phyloP scores from a whole-genome alignment of 306 rosid genomes.

The Citrullus colocynthis region DNA sequence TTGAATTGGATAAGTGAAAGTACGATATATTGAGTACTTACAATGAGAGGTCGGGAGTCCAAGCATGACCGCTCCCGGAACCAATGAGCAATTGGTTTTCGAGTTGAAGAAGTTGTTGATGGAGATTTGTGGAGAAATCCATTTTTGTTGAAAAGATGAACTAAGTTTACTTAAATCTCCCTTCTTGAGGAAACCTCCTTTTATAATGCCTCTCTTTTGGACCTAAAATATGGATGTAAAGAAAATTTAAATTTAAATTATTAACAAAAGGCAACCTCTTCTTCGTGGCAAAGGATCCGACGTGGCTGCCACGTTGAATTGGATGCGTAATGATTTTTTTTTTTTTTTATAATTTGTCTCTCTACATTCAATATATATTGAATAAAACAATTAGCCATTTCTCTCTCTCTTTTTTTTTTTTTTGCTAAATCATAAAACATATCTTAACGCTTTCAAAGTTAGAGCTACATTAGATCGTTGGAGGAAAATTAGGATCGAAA shows the following conservation, averaged over 20 bases:
- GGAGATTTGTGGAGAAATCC: slow-evolving; percentile 46
- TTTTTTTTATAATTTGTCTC: too few relatives aligned
- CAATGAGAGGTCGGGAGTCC: background rate
- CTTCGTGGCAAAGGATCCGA: background rate
- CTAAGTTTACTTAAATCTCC: background rate
- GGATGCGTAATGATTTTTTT: too few relatives aligned
- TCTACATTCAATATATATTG: too few relatives aligned
- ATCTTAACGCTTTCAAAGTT: too few relatives aligned
- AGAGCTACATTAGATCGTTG: too few relatives aligned
- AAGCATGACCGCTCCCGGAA: background rate
- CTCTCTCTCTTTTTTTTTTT: too few relatives aligned
- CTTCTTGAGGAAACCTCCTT: background rate
- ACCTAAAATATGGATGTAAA: background rate
- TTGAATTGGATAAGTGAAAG: too few relatives aligned
- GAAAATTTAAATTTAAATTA: background rate
- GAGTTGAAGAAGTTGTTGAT: slow-evolving; percentile 38
- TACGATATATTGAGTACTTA: background rate
- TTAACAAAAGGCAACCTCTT: background rate
- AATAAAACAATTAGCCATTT: too few relatives aligned
- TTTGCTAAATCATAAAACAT: too few relatives aligned
- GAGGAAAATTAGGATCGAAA: too few relatives aligned
- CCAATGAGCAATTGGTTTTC: slow-evolving; percentile 27
- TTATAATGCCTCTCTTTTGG: background rate
- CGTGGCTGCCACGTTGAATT: too few relatives aligned
- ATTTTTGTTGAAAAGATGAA: background rate